These are phyloP conservation scores for Phytophthora crassamura DNA, from an alignment of 352 stramenopile species.

Conservation along the genomic window DNA sequence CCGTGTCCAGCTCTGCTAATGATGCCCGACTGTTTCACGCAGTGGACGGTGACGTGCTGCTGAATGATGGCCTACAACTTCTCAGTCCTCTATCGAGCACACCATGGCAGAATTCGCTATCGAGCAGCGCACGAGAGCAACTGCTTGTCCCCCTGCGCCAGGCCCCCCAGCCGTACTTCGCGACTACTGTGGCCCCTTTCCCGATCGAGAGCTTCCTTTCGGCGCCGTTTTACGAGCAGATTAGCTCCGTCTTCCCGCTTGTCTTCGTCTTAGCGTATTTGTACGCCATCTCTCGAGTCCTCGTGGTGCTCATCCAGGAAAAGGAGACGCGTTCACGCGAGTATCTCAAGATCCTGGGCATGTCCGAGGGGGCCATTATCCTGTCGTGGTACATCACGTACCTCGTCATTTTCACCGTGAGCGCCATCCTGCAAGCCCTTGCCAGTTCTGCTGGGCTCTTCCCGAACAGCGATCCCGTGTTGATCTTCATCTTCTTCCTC, in stretches of 20 bases:
- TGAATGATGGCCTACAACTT: conserved; percentile 24
- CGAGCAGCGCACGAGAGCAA: conserved; percentile 22
- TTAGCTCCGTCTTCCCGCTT: conserved; percentile 74
- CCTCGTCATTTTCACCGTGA: conserved; percentile 75
- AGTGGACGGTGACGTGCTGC: conserved; percentile 43
- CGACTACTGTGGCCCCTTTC: conserved; percentile 43
- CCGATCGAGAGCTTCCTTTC: conserved; percentile 57
- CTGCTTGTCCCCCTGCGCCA: conserved; percentile 51
- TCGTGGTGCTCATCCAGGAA: conserved; percentile 88
- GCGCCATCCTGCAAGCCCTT: conserved; percentile 66
- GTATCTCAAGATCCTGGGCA: conserved; percentile 78
- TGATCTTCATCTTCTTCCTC: conserved; percentile 81
- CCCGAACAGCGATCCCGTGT: conserved; percentile 43
- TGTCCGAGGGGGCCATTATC: conserved; percentile 65
- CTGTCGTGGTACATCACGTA: conserved; percentile 88
- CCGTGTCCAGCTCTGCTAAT: conserved; percentile 22
- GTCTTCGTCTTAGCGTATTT: conserved; percentile 89
- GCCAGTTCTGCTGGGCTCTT: conserved; percentile 59
- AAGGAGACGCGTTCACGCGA: conserved; percentile 68
- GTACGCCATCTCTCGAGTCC: conserved; percentile 72
- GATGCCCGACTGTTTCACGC: conserved; percentile 37
- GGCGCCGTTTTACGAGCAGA: conserved; percentile 69
- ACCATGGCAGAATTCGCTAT: conserved; percentile 10
- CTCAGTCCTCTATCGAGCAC: neutral
- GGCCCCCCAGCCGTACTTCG: conserved; percentile 54